Evolutionary conservation across 768 basidiomycete genomes (phyloP).

Genomic region (Boletellus ananas): DNA sequence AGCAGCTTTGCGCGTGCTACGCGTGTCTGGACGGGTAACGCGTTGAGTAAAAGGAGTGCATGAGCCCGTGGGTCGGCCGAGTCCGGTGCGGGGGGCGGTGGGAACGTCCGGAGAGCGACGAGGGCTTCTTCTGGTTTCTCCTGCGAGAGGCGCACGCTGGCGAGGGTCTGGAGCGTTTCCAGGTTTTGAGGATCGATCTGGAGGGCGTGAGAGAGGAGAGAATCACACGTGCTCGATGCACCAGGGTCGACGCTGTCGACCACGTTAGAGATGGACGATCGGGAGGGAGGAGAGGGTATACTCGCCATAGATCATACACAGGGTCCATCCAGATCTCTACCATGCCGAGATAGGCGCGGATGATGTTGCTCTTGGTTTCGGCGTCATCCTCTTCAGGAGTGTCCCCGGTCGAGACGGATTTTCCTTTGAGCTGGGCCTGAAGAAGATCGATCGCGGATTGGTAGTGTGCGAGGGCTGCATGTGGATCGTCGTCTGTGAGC

Average conservation of each 20-base stretch:
- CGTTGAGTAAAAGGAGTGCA: conserved; percentile 29
- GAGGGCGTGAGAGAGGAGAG: conserved; percentile 68
- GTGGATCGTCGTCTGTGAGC: conserved; percentile 72
- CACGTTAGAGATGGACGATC: background rate
- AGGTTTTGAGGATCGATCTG: conserved; percentile 69
- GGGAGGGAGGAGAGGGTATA: conserved; percentile 3
- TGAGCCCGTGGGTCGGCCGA: conserved; percentile 28
- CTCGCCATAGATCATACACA: conserved; percentile 80
- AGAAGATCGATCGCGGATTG: conserved; percentile 76
- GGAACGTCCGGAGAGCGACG: conserved; percentile 31
- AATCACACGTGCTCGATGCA: conserved; percentile 80
- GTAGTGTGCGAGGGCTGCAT: conserved; percentile 69
- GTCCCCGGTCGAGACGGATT: conserved; percentile 45
- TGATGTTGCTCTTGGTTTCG: conserved; percentile 63
- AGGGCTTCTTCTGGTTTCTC: conserved; percentile 76
- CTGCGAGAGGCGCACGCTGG: conserved; percentile 88
- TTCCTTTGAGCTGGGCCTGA: conserved; percentile 67
- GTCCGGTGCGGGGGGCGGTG: conserved; percentile 5
- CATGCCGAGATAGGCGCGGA: conserved; percentile 80
- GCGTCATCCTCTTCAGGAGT: conserved; percentile 33
- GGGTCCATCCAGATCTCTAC: conserved; percentile 98
- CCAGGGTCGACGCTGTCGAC: conserved; percentile 69
- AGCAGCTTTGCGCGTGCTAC: conserved; percentile 76
- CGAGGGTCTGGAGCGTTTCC: conserved; percentile 76
- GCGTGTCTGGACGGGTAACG: conserved; percentile 62